These are phyloP conservation scores for Chlamydomonas schloesseri DNA, from an alignment of 139 green algal genomes.

Conservation along the genomic window DNA sequence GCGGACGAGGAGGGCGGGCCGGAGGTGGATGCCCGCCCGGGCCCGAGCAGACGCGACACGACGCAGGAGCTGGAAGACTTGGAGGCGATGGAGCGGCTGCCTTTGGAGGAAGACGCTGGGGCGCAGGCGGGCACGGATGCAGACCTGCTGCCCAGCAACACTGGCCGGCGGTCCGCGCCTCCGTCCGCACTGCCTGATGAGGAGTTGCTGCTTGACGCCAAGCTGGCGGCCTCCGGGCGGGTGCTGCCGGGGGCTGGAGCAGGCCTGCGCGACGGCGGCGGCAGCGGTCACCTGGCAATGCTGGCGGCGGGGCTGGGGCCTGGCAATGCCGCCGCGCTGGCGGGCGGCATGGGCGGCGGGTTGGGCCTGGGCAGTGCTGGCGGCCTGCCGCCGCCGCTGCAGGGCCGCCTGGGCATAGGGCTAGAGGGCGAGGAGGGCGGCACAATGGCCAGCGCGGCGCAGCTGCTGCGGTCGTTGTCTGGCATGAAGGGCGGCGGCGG, in stretches of 20 bases:
- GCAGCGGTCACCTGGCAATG: neutral
- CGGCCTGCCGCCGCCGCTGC: neutral
- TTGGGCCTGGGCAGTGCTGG: neutral
- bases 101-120: too few species aligned
- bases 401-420: neutral
- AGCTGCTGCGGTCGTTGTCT: constrained; percentile 4
- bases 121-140: too few species aligned
- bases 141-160: too few species aligned
- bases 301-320: neutral
- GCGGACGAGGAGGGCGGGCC: neutral
- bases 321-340: neutral
- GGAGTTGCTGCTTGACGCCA: neutral
- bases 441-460: neutral
- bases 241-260: neutral
- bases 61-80: too few species aligned
- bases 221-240: neutral
- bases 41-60: too few species aligned
- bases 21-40: too few species aligned
- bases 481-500: neutral
- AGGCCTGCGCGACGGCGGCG: neutral
- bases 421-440: neutral
- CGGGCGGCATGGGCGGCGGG: neutral
- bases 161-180: too few species aligned
- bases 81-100: too few species aligned
- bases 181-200: neutral